These are phyloP conservation scores for Saturnispora hagleri DNA, from an alignment of 805 yeast genomes.

Conservation along the genomic window DNA sequence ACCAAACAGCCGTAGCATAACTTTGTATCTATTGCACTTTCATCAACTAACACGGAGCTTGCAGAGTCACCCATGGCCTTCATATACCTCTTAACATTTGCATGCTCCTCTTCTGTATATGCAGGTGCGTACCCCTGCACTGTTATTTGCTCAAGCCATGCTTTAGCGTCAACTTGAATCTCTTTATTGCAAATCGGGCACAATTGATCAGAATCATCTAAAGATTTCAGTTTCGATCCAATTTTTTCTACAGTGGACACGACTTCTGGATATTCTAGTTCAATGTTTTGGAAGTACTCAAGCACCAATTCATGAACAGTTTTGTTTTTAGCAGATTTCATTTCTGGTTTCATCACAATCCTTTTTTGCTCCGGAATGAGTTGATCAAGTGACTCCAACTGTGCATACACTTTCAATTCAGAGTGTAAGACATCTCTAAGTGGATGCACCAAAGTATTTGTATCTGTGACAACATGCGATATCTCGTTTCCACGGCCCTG, in stretches of 20 bases:
- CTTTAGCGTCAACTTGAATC: constrained; percentile 47
- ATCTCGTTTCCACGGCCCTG: constrained; percentile 78
- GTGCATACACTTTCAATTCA: constrained; percentile 53
- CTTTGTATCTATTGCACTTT: constrained; percentile 17
- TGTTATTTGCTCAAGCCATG: constrained; percentile 64
- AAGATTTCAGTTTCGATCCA: constrained; percentile 63
- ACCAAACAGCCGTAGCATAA: constrained; percentile 75
- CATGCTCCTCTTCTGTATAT: constrained; percentile 33
- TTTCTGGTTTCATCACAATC: constrained; percentile 11
- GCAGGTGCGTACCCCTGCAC: constrained; percentile 47
- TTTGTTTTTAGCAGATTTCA: constrained; percentile 54
- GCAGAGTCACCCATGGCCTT: neutral
- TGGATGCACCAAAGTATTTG: constrained; percentile 47
- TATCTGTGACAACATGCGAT: constrained; percentile 41
- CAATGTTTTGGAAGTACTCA: constrained; percentile 63
- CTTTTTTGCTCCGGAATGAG: constrained; percentile 18
- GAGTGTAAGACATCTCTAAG: constrained; percentile 63
- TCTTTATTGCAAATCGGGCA: constrained; percentile 53
- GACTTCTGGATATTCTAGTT: constrained; percentile 74
- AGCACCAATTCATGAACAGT: constrained; percentile 74
- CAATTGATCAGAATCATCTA: constrained; percentile 20
- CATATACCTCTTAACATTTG: constrained; percentile 21
- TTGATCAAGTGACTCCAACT: constrained; percentile 32
- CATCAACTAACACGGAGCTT: neutral
- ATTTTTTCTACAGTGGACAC: constrained; percentile 90